Evolutionary conservation across 2,329 filamentous ascomycete genomes (phyloP).

Genomic region (Ceratocystiopsis sp.): DNA sequence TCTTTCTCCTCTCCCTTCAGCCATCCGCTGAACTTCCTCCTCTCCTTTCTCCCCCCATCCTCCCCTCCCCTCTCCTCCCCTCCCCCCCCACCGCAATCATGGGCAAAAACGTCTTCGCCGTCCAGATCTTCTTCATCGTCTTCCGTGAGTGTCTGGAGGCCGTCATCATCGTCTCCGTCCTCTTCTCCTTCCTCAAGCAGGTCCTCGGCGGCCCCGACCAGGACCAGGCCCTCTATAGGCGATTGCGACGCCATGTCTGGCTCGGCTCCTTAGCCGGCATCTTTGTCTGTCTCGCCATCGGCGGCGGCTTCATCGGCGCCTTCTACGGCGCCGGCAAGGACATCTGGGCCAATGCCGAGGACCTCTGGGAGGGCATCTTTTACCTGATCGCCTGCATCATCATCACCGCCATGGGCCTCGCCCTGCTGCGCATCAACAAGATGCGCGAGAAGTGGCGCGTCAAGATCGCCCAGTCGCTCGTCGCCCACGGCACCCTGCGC

Average conservation of each 20-base stretch:
- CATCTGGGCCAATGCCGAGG: slow-evolving; percentile 49
- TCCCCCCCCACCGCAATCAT: slow-evolving; percentile 18
- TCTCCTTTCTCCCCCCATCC: background rate
- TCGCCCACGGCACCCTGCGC: slow-evolving; percentile 24
- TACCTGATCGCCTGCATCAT: slow-evolving; percentile 58
- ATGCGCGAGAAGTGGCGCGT: slow-evolving; percentile 76
- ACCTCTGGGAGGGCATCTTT: slow-evolving; percentile 71
- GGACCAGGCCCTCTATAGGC: slow-evolving; percentile 48
- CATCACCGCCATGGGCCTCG: slow-evolving; percentile 66
- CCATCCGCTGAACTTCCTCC: too few species aligned
- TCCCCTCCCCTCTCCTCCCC: background rate
- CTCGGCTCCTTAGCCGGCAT: slow-evolving; percentile 41
- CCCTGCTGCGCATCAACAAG: slow-evolving; percentile 65
- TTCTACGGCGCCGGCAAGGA: slow-evolving; percentile 54
- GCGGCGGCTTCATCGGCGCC: slow-evolving; percentile 47
- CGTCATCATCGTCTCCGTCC: slow-evolving; percentile 71
- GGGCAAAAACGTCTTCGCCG: slow-evolving; percentile 55
- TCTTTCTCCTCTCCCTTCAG: background rate
- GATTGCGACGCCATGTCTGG: slow-evolving; percentile 56
- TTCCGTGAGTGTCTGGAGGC: slow-evolving; percentile 76
- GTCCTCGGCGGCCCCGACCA: slow-evolving; percentile 47
- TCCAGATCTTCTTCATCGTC: slow-evolving; percentile 78
- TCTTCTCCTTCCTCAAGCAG: slow-evolving; percentile 73
- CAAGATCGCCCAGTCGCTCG: slow-evolving; percentile 58
- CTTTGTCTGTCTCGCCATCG: slow-evolving; percentile 43